phyloP scores from a whole-genome alignment of 108 stramenopile genomes.

The Asterionellopsis glacialis region DNA sequence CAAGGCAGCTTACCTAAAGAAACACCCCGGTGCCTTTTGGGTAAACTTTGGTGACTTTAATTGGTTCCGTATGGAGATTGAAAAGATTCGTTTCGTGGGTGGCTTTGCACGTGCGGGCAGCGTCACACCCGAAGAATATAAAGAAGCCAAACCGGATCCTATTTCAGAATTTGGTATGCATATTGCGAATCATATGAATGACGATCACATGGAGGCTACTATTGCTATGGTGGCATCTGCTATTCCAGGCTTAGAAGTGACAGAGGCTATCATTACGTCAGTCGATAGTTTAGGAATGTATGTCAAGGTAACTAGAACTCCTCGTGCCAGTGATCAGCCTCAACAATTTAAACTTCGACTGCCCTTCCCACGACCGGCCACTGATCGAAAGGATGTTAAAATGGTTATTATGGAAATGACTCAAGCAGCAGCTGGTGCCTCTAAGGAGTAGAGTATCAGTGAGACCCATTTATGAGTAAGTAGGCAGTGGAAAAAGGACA shows the following conservation, averaged over 20 bases:
- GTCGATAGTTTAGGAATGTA: constrained; percentile 93
- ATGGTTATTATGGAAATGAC: constrained; percentile 85
- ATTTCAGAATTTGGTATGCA: constrained; percentile 67
- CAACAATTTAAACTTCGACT: constrained; percentile 79
- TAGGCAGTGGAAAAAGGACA: too few relatives aligned
- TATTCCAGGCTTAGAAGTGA: constrained; percentile 71
- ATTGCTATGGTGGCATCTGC: constrained; percentile 85
- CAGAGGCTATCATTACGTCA: constrained; percentile 78
- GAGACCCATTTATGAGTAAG: constrained; percentile 5
- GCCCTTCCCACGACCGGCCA: constrained; percentile 63
- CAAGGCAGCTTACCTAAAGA: constrained; percentile 73
- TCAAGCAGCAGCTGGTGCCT: constrained; percentile 30
- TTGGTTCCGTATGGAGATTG: constrained; percentile 84
- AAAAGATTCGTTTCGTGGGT: constrained; percentile 86
- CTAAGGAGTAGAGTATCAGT: constrained; percentile 1
- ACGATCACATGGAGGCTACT: constrained; percentile 83
- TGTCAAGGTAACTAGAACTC: constrained; percentile 77
- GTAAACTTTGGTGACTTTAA: constrained; percentile 92
- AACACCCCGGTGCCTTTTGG: constrained; percentile 94
- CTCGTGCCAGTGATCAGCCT: constrained; percentile 58
- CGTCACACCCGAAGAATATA: constrained; percentile 82
- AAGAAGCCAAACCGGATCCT: constrained; percentile 72
- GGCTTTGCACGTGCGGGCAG: constrained; percentile 92
- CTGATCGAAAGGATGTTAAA: constrained; percentile 74
- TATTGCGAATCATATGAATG: constrained; percentile 94